These are phyloP conservation scores for Thalassiosira livingstoniorum DNA, from an alignment of 352 stramenopile species.

Conservation along the genomic window DNA sequence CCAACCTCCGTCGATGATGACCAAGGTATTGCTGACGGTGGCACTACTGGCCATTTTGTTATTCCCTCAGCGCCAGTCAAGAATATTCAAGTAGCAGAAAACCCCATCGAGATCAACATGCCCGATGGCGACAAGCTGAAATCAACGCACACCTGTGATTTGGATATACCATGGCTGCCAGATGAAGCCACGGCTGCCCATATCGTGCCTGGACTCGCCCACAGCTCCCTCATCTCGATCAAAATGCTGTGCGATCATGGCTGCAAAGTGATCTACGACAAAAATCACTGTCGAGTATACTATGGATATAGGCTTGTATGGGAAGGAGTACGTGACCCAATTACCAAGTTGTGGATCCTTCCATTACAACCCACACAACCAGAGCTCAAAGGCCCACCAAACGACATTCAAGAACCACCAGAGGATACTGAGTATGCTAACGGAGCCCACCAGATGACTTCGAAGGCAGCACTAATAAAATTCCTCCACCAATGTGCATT, in stretches of 20 bases:
- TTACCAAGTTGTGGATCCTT: not conserved
- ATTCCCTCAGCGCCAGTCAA: constrained; percentile 2
- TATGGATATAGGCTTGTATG: constrained; percentile 7
- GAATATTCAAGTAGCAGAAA: constrained; percentile 8
- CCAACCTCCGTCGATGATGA: not conserved
- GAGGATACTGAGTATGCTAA: not conserved
- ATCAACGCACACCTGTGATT: constrained; percentile 41
- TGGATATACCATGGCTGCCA: constrained; percentile 39
- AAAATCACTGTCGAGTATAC: not conserved
- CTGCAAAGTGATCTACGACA: constrained; percentile 40
- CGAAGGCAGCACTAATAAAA: not conserved
- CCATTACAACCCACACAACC: not conserved
- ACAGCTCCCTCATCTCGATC: constrained; percentile 26
- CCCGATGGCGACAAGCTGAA: constrained; percentile 13
- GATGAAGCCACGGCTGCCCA: constrained; percentile 15
- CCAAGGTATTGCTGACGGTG: constrained; percentile 28
- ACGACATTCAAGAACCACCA: not conserved
- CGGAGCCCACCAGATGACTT: not conserved
- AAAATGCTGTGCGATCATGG: constrained; percentile 28
- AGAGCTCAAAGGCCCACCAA: not conserved
- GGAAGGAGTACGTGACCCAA: constrained; percentile 5
- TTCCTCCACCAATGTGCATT: constrained; percentile 1
- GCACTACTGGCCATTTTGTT: constrained; percentile 33
- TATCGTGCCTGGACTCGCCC: constrained; percentile 32
- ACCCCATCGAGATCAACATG: constrained; percentile 22